Conservation (phyloP, 1,139 yeast species). For the Candida neerlandica region DNA sequence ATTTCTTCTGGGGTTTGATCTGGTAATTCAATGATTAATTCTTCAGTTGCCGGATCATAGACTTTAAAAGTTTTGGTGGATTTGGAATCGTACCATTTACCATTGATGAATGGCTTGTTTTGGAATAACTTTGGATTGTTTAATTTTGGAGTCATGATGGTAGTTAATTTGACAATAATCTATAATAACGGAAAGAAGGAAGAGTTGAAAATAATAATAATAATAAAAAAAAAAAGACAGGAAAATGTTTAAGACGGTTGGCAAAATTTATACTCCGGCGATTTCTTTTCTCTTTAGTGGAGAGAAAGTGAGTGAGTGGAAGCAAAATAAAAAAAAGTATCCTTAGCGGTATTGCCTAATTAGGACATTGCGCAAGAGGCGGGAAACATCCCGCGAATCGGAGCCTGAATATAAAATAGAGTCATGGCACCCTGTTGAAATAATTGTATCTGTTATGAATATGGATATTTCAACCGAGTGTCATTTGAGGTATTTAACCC, state of each 20-base stretch:
- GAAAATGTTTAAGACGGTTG: too few species aligned
- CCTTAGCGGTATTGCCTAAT: neutral
- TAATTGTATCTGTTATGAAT: too few species aligned
- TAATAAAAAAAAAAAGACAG: too few species aligned
- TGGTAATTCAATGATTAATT: slow-evolving; percentile 56
- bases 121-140: slow-evolving; percentile 59
- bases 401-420: too few species aligned
- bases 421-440: too few species aligned
- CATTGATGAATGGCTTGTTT: slow-evolving; percentile 65
- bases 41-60: slow-evolving; percentile 72
- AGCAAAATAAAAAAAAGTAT: neutral
- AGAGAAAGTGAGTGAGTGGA: too few species aligned
- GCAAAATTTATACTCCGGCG: neutral
- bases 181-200: neutral
- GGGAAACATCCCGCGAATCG: too few species aligned
- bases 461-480: too few species aligned
- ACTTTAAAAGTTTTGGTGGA: slow-evolving; percentile 64
- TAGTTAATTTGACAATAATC: neutral
- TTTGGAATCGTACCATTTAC: slow-evolving; percentile 63
- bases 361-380: neutral
- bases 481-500: too few species aligned
- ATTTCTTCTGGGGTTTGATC: slow-evolving; percentile 59
- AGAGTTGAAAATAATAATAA: neutral
- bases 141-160: slow-evolving; percentile 25
- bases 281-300: neutral